phyloP scores from a whole-genome alignment of 108 stramenopile genomes.

The Conticribra weissflogii region DNA sequence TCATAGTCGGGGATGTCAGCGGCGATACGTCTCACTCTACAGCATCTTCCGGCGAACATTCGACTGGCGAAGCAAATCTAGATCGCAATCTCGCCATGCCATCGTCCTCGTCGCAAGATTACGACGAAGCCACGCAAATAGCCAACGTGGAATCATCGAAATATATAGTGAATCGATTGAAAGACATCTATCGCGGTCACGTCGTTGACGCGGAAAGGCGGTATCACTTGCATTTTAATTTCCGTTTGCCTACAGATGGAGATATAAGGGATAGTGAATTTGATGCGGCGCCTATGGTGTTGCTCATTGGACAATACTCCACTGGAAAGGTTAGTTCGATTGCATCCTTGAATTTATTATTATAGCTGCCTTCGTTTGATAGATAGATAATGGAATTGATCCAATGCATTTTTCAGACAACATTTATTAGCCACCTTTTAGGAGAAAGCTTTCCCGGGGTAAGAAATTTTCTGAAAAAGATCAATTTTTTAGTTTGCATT shows the following conservation, averaged over 20 bases:
- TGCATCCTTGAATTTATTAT: neutral
- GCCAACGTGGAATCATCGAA: constrained; percentile 27
- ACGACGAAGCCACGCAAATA: neutral
- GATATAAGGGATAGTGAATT: constrained; percentile 71
- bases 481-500: no score
- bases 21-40: no score
- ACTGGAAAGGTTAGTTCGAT: constrained; percentile 64
- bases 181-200: constrained; percentile 30
- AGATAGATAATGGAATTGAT: no score
- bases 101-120: neutral
- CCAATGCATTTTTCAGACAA: constrained; percentile 46
- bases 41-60: no score
- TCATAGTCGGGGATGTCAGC: no score
- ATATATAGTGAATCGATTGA: constrained; percentile 28
- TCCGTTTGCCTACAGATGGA: constrained; percentile 45
- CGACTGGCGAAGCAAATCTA: neutral
- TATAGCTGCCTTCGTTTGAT: neutral
- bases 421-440: constrained; percentile 56
- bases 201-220: constrained; percentile 24
- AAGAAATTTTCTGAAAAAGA: no score
- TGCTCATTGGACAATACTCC: constrained; percentile 88
- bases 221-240: constrained; percentile 44
- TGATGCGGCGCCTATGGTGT: constrained; percentile 85
- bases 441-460: constrained; percentile 73
- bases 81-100: neutral